Evolutionary conservation across 2,329 filamentous ascomycete genomes (phyloP).

Genomic region (Endocalyx cinctus): DNA sequence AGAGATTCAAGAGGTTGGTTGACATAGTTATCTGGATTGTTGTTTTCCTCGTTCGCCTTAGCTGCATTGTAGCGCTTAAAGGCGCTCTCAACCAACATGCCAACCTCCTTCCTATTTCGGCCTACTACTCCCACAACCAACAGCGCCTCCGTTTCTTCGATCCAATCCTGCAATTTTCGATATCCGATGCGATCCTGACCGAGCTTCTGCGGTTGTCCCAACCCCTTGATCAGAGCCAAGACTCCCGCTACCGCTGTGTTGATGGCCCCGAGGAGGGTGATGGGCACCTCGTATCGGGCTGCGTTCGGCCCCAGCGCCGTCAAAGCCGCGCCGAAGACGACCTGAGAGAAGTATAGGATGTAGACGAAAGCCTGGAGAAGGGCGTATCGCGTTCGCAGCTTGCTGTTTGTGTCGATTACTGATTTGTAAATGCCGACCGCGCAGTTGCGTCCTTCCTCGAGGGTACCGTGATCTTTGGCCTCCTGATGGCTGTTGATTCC

Average conservation of each 20-base stretch:
- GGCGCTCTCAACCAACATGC: constrained; percentile 36
- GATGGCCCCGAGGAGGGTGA: constrained; percentile 56
- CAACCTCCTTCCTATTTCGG: constrained; percentile 36
- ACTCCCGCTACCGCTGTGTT: constrained; percentile 61
- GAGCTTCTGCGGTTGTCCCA: constrained; percentile 43
- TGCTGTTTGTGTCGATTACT: constrained; percentile 29
- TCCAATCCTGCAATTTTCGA: constrained; percentile 45
- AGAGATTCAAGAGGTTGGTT: constrained; percentile 16
- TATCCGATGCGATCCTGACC: constrained; percentile 43
- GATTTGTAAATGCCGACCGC: constrained; percentile 38
- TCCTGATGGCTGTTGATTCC: constrained; percentile 34
- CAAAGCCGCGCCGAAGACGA: constrained; percentile 42
- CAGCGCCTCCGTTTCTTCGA: constrained; percentile 48
- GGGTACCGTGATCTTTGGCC: constrained; percentile 15
- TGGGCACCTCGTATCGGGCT: constrained; percentile 43
- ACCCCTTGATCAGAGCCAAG: constrained; percentile 50
- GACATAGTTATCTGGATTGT: constrained; percentile 34
- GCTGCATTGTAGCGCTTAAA: constrained; percentile 40
- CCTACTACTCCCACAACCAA: constrained; percentile 38
- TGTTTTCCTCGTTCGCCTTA: constrained; percentile 36
- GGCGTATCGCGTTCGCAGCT: constrained; percentile 28
- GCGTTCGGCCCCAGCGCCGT: constrained; percentile 41
- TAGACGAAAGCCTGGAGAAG: constrained; percentile 35
- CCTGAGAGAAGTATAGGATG: constrained; percentile 37
- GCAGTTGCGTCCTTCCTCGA: constrained; percentile 30